Conservation (phyloP, 2,329 filamentous ascomycete species). For the Fusarium verrucosum region DNA sequence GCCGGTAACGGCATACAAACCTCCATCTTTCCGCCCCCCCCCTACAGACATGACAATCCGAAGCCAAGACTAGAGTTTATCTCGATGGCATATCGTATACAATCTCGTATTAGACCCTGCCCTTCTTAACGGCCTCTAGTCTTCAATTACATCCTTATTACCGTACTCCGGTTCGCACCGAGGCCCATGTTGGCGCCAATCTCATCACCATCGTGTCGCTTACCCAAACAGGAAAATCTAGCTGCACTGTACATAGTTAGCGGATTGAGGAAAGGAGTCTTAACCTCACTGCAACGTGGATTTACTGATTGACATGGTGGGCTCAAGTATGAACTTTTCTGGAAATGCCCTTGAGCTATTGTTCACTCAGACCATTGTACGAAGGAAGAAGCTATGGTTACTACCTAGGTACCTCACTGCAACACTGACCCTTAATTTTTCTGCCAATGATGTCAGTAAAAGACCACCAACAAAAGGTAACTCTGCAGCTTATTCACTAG, state of each 20-base stretch:
- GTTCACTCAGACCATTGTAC: too few relatives aligned
- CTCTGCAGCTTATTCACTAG: slow-evolving; percentile 1
- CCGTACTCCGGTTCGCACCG: slow-evolving; percentile 24
- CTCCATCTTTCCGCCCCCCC: slow-evolving; percentile 36
- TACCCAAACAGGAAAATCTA: slow-evolving; percentile 17
- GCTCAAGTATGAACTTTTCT: background rate
- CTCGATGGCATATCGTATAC: background rate
- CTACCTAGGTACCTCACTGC: too few relatives aligned
- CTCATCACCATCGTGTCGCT: slow-evolving; percentile 6
- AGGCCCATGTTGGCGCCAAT: slow-evolving; percentile 31
- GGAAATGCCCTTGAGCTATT: background rate
- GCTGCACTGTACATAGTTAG: background rate
- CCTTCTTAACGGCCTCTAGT: background rate
- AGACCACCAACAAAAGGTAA: background rate
- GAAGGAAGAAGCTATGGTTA: too few relatives aligned
- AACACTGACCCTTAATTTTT: background rate
- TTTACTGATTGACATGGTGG: background rate
- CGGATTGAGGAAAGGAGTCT: background rate
- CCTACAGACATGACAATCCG: slow-evolving; percentile 6
- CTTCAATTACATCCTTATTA: background rate
- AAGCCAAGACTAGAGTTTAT: slow-evolving; percentile 17
- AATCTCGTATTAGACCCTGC: background rate
- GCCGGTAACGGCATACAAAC: slow-evolving; percentile 26
- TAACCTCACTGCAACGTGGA: background rate
- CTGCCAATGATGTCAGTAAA: slow-evolving; percentile 25